Base-by-base conservation (phyloP, 2,329 filamentous ascomycete genomes). In the Colletotrichum sp. region DNA sequence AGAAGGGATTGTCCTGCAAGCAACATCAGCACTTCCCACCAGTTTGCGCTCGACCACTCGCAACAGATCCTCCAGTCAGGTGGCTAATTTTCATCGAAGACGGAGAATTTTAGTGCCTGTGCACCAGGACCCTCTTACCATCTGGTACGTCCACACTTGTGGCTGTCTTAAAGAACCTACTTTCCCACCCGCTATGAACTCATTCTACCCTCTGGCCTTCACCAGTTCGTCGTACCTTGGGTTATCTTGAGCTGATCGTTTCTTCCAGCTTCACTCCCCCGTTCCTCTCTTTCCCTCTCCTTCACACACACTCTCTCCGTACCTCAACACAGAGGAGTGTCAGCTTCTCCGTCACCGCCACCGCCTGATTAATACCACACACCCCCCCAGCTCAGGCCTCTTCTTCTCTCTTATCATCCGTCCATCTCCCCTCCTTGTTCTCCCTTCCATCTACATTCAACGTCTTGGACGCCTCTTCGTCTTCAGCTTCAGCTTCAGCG, bases 161-260 rank as follows among this genome's bases (percentile, higher is more conserved):
- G 71, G 64, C 75, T 77, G 75, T 77, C 77, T 78, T 75, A 81
- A 81, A 80, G 80, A 79, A 80, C 74, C 75, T 76, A 74, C 73
- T 77, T 79, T 79, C 73, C 79, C 77, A 79, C 77, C 79, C 78
- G 74, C 64, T 79, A 77, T 75, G 69, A 77, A 69, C 75, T 70
- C 63, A 65, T 55, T 75, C 72, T 75, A 57, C 72, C 59, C 75
- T 72, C 72, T 73, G 71, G 62, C 70, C 68, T 48, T 62, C 70
- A 77, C 71, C 74, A 75, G 76, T 74, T 77, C 76, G 70, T 75
- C 73, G 76, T 73, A 77, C 73, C 74, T 77, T 76, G 70, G 75
- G 67, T 71, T 75, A 76, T 68, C 75, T 73, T 76, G 67, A 70
- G 75, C 76, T 77, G 76, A 77, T 77, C 75, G 68, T 68, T 67